Conservation (phyloP, 257 asterid genomes). For the Fraxinus cuspidata region DNA sequence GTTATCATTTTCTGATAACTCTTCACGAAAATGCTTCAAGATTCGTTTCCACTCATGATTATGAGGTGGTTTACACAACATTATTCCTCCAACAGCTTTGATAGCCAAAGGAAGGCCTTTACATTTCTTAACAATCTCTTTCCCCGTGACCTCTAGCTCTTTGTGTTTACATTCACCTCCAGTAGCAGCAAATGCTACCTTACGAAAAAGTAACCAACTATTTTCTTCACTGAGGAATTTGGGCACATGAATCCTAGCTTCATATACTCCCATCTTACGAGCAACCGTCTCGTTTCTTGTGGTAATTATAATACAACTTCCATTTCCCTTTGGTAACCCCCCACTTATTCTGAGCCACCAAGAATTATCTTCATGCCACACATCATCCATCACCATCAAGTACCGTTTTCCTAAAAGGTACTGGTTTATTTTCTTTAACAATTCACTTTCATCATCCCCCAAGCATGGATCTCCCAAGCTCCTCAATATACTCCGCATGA, state of each 20-base stretch:
- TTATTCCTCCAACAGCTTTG: slow-evolving; percentile 41
- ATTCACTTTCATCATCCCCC: slow-evolving; percentile 36
- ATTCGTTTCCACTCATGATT: slow-evolving; percentile 37
- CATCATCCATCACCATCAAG: slow-evolving; percentile 40
- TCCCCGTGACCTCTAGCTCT: slow-evolving; percentile 34
- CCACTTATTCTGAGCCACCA: slow-evolving; percentile 33
- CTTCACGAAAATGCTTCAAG: slow-evolving; percentile 34
- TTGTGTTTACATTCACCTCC: slow-evolving; percentile 25
- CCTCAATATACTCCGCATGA: slow-evolving; percentile 43
- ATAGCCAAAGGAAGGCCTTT: slow-evolving; percentile 41
- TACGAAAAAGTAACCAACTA: slow-evolving; percentile 37
- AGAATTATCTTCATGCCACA: slow-evolving; percentile 31
- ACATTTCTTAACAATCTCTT: slow-evolving; percentile 39
- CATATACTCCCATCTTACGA: slow-evolving; percentile 35
- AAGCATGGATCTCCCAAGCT: slow-evolving; percentile 39
- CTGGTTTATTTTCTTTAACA: slow-evolving; percentile 36
- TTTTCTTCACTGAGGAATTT: slow-evolving; percentile 33
- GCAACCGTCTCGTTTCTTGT: slow-evolving; percentile 37
- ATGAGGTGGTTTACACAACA: slow-evolving; percentile 37
- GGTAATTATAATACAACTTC: slow-evolving; percentile 39
- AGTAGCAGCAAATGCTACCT: slow-evolving; percentile 38
- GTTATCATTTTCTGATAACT: slow-evolving; percentile 33
- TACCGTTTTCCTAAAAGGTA: slow-evolving; percentile 38
- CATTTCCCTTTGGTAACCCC: slow-evolving; percentile 39
- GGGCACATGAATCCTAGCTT: slow-evolving; percentile 38